Evolutionary conservation across 768 basidiomycete genomes (phyloP).

Genomic region (Nevesoporus exiguus): DNA sequence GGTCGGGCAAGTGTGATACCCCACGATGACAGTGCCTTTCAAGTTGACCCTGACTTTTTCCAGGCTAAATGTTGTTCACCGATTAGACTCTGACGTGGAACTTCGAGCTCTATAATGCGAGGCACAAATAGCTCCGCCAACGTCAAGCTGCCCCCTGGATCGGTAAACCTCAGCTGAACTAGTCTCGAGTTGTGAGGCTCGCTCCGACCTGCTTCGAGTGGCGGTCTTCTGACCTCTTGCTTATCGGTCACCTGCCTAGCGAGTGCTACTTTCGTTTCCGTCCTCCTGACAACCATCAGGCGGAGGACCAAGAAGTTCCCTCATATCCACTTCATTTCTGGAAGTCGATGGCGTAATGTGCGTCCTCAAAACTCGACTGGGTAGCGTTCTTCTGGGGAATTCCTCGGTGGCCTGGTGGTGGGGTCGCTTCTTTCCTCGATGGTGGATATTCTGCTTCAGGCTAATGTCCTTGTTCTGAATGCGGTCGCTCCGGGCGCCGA

Average conservation of each 20-base stretch:
- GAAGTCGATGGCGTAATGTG: slow-evolving; percentile 1
- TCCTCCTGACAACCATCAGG: slow-evolving; percentile 24
- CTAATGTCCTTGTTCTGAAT: slow-evolving; percentile 17
- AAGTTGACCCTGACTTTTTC: not conserved
- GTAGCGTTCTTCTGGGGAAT: not conserved
- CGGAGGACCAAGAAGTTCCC: not conserved
- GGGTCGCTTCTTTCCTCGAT: slow-evolving; percentile 7
- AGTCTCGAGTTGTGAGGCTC: not conserved
- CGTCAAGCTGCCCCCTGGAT: not conserved
- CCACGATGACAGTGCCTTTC: no score
- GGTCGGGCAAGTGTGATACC: not conserved
- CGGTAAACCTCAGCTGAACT: not conserved
- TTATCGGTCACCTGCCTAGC: not conserved
- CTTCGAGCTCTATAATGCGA: not conserved
- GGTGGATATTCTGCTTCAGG: slow-evolving; percentile 2
- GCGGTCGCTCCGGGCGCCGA: slow-evolving; percentile 5
- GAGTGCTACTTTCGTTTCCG: slow-evolving; percentile 1
- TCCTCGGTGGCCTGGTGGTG: not conserved
- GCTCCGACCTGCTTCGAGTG: not conserved
- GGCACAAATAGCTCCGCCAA: not conserved
- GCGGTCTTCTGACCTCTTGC: slow-evolving; percentile 5
- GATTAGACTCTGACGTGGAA: not conserved
- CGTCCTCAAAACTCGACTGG: not conserved
- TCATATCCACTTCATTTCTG: slow-evolving; percentile 3
- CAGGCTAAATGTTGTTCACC: not conserved